A percentile compares a stretch with the other conserved stretches of the same genome.
These are phyloP conservation scores for Phellopilus nigrolimitatus DNA, from an alignment of 1,284 basidiomycete genomes.

Conservation along the genomic window DNA sequence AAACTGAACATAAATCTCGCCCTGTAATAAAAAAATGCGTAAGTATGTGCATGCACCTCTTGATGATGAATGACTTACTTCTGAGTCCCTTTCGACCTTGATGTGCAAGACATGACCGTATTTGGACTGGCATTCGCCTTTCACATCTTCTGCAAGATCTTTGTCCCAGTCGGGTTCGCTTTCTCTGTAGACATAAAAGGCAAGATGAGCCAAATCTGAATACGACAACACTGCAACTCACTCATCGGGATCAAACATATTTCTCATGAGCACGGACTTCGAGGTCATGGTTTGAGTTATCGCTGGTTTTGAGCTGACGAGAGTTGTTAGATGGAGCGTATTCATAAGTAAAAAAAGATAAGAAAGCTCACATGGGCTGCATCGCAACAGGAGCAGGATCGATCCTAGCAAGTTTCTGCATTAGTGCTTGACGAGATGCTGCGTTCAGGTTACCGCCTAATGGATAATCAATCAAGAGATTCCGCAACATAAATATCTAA, in stretches of 20 bases:
- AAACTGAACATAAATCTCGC: constrained; percentile 97
- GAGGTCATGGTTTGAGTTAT: constrained; percentile 80
- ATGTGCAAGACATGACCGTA: constrained; percentile 86
- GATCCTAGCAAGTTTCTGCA: constrained; percentile 97
- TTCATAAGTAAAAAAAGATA: constrained; percentile 14
- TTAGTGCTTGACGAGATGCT: constrained; percentile 93
- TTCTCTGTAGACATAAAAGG: constrained; percentile 53
- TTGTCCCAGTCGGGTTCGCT: constrained; percentile 95
- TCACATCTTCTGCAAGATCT: constrained; percentile 94
- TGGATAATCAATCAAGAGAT: constrained; percentile 4
- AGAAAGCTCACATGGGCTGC: constrained; percentile 50
- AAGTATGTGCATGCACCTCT: no score
- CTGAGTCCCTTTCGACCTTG: constrained; percentile 91
- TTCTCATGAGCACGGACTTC: constrained; percentile 80
- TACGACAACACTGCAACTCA: constrained; percentile 35
- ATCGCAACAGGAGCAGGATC: constrained; percentile 57
- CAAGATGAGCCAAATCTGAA: constrained; percentile 9
- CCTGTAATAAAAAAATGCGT: constrained; percentile 50
- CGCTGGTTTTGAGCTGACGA: constrained; percentile 56
- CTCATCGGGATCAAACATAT: constrained; percentile 98
- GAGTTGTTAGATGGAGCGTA: constrained; percentile 19
- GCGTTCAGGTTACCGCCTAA: constrained; percentile 89
- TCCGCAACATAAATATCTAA: no score
- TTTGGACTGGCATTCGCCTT: constrained; percentile 87
- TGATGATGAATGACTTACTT: constrained; percentile 47